phyloP scores from a whole-genome alignment of 306 rosid species.

The Trichosanthes cucumerina region DNA sequence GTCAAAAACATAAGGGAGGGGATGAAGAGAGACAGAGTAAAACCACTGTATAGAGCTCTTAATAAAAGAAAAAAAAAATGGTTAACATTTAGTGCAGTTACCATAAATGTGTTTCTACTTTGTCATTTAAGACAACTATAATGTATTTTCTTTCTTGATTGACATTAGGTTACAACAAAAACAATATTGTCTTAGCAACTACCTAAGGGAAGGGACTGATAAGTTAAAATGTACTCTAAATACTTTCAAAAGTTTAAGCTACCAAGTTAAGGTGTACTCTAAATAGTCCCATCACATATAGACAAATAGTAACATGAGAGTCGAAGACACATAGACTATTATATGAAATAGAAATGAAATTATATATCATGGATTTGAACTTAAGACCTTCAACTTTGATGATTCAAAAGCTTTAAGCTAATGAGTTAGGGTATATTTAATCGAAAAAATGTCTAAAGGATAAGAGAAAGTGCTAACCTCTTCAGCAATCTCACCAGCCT shows the following conservation, averaged over 20 bases:
- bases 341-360: neutral
- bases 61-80: neutral
- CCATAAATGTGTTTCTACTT: neutral
- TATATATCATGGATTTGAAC: neutral
- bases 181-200: no score
- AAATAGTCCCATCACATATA: neutral
- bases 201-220: no score
- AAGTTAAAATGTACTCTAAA: neutral
- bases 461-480: slow-evolving; percentile 42
- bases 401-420: neutral
- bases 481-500: slow-evolving; percentile 95
- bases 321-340: neutral
- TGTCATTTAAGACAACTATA: neutral
- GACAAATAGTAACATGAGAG: neutral
- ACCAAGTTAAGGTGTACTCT: neutral
- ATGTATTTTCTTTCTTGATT: neutral
- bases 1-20: neutral
- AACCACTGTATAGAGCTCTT: neutral
- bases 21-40: neutral
- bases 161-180: no score
- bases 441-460: neutral
- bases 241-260: neutral
- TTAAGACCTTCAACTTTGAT: neutral
- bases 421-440: neutral
- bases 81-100: neutral